A percentile compares a stretch with the other conserved stretches of the same genome.
These are phyloP conservation scores for Waltergamsia citrina DNA, from an alignment of 2,329 filamentous ascomycete genomes.

Conservation along the genomic window DNA sequence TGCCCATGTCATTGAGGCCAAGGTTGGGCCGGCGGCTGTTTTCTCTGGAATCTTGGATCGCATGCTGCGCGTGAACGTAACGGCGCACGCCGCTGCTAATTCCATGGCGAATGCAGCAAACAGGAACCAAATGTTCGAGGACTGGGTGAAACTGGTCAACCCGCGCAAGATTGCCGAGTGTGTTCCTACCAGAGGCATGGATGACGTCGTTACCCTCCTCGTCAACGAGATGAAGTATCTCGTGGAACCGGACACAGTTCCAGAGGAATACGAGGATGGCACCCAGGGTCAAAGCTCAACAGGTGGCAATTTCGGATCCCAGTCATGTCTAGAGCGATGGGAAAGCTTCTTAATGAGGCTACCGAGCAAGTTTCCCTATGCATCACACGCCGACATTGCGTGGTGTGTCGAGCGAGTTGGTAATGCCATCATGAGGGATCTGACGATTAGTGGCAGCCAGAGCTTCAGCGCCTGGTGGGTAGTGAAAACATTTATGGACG, in stretches of 20 bases:
- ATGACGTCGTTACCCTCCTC: constrained; percentile 53
- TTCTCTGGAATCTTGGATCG: constrained; percentile 83
- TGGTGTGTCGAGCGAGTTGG: constrained; percentile 69
- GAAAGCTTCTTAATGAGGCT: constrained; percentile 62
- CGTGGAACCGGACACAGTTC: constrained; percentile 36
- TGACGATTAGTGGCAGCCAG: constrained; percentile 68
- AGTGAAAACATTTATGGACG: constrained; percentile 89
- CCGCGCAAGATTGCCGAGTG: constrained; percentile 54
- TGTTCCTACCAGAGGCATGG: constrained; percentile 54
- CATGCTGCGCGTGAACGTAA: constrained; percentile 82
- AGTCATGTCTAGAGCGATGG: constrained; percentile 50
- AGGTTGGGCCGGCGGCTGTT: constrained; percentile 77
- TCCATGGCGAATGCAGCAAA: constrained; percentile 85
- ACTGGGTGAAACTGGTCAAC: constrained; percentile 66
- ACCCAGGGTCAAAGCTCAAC: background rate
- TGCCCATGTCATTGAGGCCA: constrained; percentile 74
- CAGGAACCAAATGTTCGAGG: constrained; percentile 88
- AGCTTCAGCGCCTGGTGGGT: constrained; percentile 93
- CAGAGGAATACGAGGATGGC: background rate
- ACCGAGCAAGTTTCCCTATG: constrained; percentile 63
- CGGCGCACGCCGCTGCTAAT: constrained; percentile 87
- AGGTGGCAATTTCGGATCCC: constrained; percentile 9
- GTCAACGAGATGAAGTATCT: constrained; percentile 61
- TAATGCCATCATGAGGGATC: constrained; percentile 69
- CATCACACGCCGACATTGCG: constrained; percentile 62